Base-by-base conservation (phyloP, 805 yeast genomes). In the Kluyveromyces aestuarii region DNA sequence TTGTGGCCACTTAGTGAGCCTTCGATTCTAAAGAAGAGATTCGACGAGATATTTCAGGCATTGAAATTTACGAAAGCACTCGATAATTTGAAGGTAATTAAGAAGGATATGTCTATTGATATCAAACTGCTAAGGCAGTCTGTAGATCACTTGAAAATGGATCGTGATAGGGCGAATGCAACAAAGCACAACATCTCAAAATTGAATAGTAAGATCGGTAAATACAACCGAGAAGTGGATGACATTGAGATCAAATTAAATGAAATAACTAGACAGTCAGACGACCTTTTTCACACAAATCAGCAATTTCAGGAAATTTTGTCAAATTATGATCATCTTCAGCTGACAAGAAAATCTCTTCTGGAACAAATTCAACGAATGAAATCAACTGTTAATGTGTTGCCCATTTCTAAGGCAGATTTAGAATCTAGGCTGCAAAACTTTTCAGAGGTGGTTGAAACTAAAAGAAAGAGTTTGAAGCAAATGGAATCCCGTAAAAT, bases 1-100 rank as follows among this genome's bases (percentile, higher is more conserved):
- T 67, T 88, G 27, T 93, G 99, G 99, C 99, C 99, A 1, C 72
- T 93, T 44, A 79, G 90, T 56, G 99, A 93, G 65, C 95, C 99
- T 1, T 75, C 95, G 2, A 76, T 76, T 11, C 74, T 93, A 62
- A 95, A 93, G 67, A 90, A 90, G 67, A 77, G 91, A 47, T 95
- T 93, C 59, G 99, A 93, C 64, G 99, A 93, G 65, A 91, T 93
- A 8, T 93, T 93, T 60, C 97, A 93, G 66, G 96, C 97, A 0
- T 79, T 88, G 55, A 89, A 87, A 63, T 95, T 86, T 60, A 88
- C 96, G 1, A 91, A 87, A 61, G 96, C 93, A 0, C 70, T 93
- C 37, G 96, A 90, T 50, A 79, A 78, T 47, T 72, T 93, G 58
- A 90, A 89, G 60, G 64, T 63, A 1, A 77, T 89, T 40, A 79